Percentiles rank a stretch among this genome's conserved stretches.
phyloP scores from a whole-genome alignment of 306 rosid genomes.

The Cucumis melo region DNA sequence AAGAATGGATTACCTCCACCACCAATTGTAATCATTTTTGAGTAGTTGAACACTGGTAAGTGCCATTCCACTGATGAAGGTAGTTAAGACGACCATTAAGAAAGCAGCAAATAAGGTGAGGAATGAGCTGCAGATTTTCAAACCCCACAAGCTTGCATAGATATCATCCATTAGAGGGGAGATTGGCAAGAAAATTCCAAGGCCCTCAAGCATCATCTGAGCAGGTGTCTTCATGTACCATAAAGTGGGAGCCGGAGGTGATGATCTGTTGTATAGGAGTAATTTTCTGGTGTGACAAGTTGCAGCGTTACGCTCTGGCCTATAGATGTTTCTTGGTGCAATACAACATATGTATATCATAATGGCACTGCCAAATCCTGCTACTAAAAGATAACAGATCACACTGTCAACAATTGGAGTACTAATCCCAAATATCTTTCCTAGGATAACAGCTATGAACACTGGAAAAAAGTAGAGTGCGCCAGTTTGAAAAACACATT shows the following conservation, averaged over 20 bases:
- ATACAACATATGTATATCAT: neutral
- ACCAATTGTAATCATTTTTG: constrained; percentile 8
- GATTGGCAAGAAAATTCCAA: neutral
- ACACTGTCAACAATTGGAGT: neutral
- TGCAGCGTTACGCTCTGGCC: neutral
- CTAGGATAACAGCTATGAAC: neutral
- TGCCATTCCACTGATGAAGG: neutral
- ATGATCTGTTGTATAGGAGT: neutral
- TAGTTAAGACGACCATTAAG: neutral
- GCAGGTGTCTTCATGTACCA: constrained; percentile 14
- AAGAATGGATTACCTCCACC: constrained; percentile 12
- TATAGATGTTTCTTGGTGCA: neutral
- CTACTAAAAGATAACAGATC: neutral
- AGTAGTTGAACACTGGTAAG: constrained; percentile 1
- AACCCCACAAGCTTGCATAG: constrained; percentile 17
- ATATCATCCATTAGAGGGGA: constrained; percentile 11
- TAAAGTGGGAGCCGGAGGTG: neutral
- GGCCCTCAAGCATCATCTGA: constrained; percentile 12
- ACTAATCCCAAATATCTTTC: neutral
- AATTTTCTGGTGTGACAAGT: neutral
- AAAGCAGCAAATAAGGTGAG: neutral
- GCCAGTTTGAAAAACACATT: constrained; percentile 13
- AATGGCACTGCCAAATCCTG: neutral
- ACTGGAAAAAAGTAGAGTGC: constrained; percentile 7
- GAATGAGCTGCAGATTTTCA: constrained; percentile 16